Base-by-base conservation (phyloP, 2,329 filamentous ascomycete species). In the Pseudocercospora musae region DNA sequence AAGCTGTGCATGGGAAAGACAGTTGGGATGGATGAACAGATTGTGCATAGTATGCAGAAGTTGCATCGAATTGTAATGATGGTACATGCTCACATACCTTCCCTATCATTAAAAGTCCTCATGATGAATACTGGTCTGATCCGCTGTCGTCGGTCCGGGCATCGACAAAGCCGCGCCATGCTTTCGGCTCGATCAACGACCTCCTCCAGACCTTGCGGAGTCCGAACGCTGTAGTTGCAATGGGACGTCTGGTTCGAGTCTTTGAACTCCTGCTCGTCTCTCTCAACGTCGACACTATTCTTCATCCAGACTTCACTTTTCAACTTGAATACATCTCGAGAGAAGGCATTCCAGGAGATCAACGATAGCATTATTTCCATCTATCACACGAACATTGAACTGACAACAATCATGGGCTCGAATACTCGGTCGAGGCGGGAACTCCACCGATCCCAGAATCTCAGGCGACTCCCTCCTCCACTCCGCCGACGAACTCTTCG, bases 401-500 rank as follows among this genome's bases (percentile, higher is more conserved):
- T 9, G 0, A 21, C 23, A 25, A n/a, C 18, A n/a, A 25, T 4
- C 33, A 64, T 64, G 62, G 59, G 56, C 13, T 64, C 59, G 21
- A 62, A 62, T 18, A 27, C 42, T 29, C 65, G 71, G 85, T 2
- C 72, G 75, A 21, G 69, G 48, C 2, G 55, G 58, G 13, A 62
- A 29, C 7, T 52, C 48, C 37, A 9, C 13, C 49, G 46, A 33
- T 46, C 15, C 46, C 4, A 11, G 55, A n/a, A 58, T 74, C 25
- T 63, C 75, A 18, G 81, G 81, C 5, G 68, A 75, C 13, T 69
- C 69, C 0, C 68, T 85, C 3, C 73, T 84, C 0, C 46, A 67
- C 1, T 74, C 81, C 60, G 79, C 80, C 2, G 76, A 82, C 44
- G 61, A 70, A 0, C 69, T 85, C 5, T 85, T 85, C 66, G 55